Conservation (phyloP, 306 rosid genomes). For the Cicer arietinum region DNA sequence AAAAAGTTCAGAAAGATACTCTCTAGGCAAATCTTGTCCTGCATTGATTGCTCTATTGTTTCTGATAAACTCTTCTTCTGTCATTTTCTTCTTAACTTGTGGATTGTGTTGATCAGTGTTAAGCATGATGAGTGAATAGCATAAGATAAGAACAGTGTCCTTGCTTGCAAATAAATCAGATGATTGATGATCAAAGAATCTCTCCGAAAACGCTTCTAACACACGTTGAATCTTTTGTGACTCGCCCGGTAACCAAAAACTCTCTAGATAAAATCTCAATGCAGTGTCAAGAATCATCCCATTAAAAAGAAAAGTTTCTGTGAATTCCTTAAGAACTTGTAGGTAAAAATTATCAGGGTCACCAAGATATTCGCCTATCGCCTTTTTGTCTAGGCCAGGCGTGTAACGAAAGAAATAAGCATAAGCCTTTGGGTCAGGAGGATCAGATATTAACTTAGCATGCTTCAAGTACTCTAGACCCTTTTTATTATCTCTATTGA, state of each 20-base stretch:
- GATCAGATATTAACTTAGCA: constrained; percentile 70
- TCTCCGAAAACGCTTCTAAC: constrained; percentile 78
- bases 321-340: constrained; percentile 73
- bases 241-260: constrained; percentile 85
- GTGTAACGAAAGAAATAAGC: constrained; percentile 83
- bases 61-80: constrained; percentile 87
- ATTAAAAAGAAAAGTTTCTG: constrained; percentile 66
- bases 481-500: constrained; percentile 80
- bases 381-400: constrained; percentile 74
- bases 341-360: constrained; percentile 83
- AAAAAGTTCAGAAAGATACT: constrained; percentile 81
- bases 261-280: constrained; percentile 75
- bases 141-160: constrained; percentile 79
- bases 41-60: constrained; percentile 88
- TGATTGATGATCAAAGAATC: constrained; percentile 70
- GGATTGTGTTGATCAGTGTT: constrained; percentile 97
- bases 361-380: constrained; percentile 87
- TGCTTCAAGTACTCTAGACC: constrained; percentile 80
- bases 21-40: constrained; percentile 92
- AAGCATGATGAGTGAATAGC: constrained; percentile 92
- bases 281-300: constrained; percentile 89
- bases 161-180: constrained; percentile 72
- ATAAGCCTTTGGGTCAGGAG: constrained; percentile 67
- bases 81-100: constrained; percentile 96
- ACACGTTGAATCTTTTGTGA: constrained; percentile 92